Evolutionary conservation across 371 early-diverging fungal genomes (phyloP), one percentile per base, ranked within the genome.

Genomic region (Nematocida displodere): DNA sequence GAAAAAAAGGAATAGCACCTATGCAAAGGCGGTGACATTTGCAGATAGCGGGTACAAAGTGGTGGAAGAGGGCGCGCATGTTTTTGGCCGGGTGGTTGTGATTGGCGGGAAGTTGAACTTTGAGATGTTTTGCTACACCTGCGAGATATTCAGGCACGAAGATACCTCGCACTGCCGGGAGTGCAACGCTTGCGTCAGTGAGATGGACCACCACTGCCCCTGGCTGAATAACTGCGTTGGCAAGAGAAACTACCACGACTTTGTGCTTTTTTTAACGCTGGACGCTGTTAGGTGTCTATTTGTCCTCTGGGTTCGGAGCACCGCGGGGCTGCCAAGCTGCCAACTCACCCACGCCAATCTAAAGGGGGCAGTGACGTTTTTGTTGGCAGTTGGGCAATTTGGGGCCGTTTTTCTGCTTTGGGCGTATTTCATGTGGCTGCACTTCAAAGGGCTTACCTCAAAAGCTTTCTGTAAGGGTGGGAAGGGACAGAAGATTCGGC

Each of bases 161-260:
- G 66, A 71, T 1, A 65, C 64, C 33, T 61, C 78, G 2, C 83
- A 83, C 61, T 83, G 83, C 62, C 46, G 64, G 39, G 76, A 76
- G 28, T 83, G 83, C 50, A 58, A 77, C 29, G 37, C 39, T 22
- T 83, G 83, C 56, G 55, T 83, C 24, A n/a, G 76, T 1, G 78
- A 79, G 29, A 83, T 78, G 80, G 83, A 83, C 50, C 83, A 83
- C 48, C 83, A 83, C 71, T 83, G 83, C 52, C 22, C 59, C n/a
- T 78, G 78, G 79, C 76, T 83, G 46, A 56, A 56, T 40, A 81
- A 54, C 29, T 83, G 83, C 66, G 79, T 83, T 22, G 83, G 80
- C 2, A 71, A 79, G 48, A 79, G 78, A 22, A 83, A 81, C 62
- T 77, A 66, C 28, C 40, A 52, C 22, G 34, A 46, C 20, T 77